A percentile compares a stretch with the other conserved stretches of the same genome.
These are phyloP conservation scores for Metarhizium brunneum DNA, from an alignment of 2,329 filamentous ascomycete genomes.

Conservation along the genomic window DNA sequence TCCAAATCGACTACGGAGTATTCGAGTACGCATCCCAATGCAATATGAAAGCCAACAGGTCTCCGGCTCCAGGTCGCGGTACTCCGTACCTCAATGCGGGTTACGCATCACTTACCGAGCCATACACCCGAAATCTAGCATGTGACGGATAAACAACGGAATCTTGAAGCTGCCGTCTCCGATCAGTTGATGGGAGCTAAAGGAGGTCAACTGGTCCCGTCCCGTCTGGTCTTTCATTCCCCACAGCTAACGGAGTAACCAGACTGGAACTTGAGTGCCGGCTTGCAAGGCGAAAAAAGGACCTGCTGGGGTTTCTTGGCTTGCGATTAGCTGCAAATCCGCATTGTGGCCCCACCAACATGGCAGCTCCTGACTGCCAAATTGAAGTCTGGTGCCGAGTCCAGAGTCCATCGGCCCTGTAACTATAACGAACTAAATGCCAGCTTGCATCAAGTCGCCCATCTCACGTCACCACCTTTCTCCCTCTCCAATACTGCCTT, in stretches of 20 bases:
- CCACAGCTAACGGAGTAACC: background rate
- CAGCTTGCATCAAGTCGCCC: constrained; percentile 10
- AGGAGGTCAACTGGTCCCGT: no score
- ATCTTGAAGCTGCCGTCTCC: no score
- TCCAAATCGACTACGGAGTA: no score
- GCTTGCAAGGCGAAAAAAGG: background rate
- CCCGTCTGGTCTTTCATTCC: background rate
- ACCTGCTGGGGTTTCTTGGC: background rate
- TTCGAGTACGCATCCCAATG: no score
- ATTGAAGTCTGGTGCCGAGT: background rate
- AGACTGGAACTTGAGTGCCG: background rate
- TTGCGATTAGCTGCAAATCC: background rate
- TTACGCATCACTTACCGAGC: no score
- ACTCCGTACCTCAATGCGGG: no score
- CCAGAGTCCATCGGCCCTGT: background rate
- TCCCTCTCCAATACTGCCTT: background rate
- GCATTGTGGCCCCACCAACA: background rate
- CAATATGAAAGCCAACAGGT: no score
- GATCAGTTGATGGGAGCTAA: no score
- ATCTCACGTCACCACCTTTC: constrained; percentile 5
- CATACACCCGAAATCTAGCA: no score
- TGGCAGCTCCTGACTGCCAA: background rate
- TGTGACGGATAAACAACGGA: no score
- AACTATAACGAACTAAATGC: background rate
- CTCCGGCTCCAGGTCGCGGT: no score